phyloP scores from a whole-genome alignment of 2,329 filamentous ascomycete genomes.

The Tolypocladium nubicola region DNA sequence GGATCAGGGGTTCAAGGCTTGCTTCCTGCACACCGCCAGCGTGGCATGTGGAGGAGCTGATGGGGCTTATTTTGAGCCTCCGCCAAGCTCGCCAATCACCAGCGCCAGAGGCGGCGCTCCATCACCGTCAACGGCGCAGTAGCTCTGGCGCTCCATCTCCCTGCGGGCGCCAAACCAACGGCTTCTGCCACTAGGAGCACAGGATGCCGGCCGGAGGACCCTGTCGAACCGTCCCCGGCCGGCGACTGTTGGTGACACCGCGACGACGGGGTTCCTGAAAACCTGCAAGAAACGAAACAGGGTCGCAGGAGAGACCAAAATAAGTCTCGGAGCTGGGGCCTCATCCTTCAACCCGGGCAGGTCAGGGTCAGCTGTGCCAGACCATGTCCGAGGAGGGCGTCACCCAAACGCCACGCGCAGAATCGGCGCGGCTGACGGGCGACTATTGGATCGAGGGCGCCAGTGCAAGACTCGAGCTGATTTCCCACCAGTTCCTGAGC shows the following conservation, averaged over 20 bases:
- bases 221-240: not conserved
- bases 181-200: not conserved
- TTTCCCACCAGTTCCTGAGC: not conserved
- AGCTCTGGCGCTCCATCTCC: not conserved
- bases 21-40: not conserved
- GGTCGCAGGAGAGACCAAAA: not conserved
- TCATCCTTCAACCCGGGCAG: not conserved
- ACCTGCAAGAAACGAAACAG: not conserved
- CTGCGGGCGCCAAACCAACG: not conserved
- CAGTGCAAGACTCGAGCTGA: not conserved
- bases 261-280: not conserved
- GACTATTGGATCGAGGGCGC: not conserved
- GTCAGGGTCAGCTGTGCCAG: not conserved
- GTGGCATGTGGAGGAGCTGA: not conserved
- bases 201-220: not conserved
- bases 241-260: not conserved
- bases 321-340: not conserved
- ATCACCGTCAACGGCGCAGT: not conserved
- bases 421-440: not conserved
- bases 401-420: not conserved
- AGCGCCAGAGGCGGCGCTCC: not conserved
- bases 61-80: not conserved
- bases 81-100: not conserved
- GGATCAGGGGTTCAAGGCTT: not conserved
- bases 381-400: not conserved